These are phyloP conservation scores for Phytophthora cryptogea DNA, from an alignment of 352 stramenopile species.

Conservation along the genomic window DNA sequence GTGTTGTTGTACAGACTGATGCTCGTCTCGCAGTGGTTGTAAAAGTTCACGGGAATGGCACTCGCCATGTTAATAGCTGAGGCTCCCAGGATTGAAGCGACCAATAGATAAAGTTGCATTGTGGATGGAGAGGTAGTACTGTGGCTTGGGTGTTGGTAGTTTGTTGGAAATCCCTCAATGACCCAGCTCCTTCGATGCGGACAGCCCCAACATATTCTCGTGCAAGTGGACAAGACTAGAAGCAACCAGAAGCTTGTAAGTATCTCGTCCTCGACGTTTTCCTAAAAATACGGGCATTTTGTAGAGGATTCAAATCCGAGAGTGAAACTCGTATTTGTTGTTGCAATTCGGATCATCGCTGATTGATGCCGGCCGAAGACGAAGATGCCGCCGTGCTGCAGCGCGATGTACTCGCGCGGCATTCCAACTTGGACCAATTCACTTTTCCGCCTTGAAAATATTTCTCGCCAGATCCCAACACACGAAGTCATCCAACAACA, in stretches of 20 bases:
- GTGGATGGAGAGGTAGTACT: neutral
- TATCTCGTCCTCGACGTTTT: conserved; percentile 33
- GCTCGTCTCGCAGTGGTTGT: conserved; percentile 50
- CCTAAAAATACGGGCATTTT: conserved; percentile 17
- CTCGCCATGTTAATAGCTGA: conserved; percentile 1
- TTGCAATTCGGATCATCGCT: neutral
- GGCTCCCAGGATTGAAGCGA: conserved; percentile 6
- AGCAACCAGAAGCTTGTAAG: conserved; percentile 3
- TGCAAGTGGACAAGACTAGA: conserved; percentile 21
- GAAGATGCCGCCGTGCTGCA: conserved; percentile 1
- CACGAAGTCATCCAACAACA: neutral
- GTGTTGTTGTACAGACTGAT: conserved; percentile 61
- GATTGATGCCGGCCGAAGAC: neutral
- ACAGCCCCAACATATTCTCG: conserved; percentile 8
- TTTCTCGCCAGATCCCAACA: no score
- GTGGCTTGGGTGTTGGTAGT: neutral
- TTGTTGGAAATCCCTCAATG: conserved; percentile 22
- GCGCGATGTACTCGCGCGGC: conserved; percentile 6
- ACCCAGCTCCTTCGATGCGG: neutral
- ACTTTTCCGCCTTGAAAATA: neutral
- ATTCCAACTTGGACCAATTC: conserved; percentile 10
- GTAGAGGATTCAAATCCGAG: conserved; percentile 1
- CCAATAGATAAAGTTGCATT: conserved; percentile 20
- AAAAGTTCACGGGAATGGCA: conserved; percentile 56
- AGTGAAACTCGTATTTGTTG: neutral